Evolutionary conservation across 495 filamentous ascomycete genomes (phyloP), one percentile per base, ranked within the genome.

Genomic region (Aspergillus haitiensis): DNA sequence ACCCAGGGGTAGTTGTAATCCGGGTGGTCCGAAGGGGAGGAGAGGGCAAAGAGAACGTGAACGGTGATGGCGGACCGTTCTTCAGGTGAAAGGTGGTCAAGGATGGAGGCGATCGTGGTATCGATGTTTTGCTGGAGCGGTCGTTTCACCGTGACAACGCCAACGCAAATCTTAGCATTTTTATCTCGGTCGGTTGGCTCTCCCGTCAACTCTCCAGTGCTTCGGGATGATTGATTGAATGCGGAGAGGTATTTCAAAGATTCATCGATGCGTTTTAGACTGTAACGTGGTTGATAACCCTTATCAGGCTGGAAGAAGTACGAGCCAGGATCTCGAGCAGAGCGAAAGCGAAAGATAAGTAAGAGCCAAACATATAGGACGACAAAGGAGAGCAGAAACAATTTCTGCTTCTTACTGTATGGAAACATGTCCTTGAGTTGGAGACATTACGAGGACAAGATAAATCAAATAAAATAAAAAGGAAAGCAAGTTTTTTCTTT

Each of bases 11-110:
- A 69, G 39, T 67, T 63, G 55, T 78, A 80, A 53, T 78, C 76
- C 7, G 77, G 76, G 63, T 86, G 84, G n/a, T 64, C 59, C 10
- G 56, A 56, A 15, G 81, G 78, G 51, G 81, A 67, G 27, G 70
- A 71, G 50, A 84, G 76, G 16, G 82, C 80, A 52, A 86, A 76
- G 44, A 87, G 75, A 6, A 82, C 71, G 15, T 80, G 71, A n/a
- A 87, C 59, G 60, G 77, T 62, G 44, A 86, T 70, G 9, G 68
- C 60, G 5, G 66, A 58, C 32, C 82, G 74, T 66, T 86, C 78
- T 15, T 73, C 60, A 3, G 67, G 55, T 16, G 75, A 77, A 1
- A 86, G 67, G 1, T 74, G 75, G 21, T 79, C 78, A 34, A 81
- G 71, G 27, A 86, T 62, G 6, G 81, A 82, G 13, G 78, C 84